Percentiles rank a stretch among this genome's conserved stretches.
Evolutionary conservation across 164 flowering plant genomes (phyloP).

Genomic region (Nelumbo lutea): DNA sequence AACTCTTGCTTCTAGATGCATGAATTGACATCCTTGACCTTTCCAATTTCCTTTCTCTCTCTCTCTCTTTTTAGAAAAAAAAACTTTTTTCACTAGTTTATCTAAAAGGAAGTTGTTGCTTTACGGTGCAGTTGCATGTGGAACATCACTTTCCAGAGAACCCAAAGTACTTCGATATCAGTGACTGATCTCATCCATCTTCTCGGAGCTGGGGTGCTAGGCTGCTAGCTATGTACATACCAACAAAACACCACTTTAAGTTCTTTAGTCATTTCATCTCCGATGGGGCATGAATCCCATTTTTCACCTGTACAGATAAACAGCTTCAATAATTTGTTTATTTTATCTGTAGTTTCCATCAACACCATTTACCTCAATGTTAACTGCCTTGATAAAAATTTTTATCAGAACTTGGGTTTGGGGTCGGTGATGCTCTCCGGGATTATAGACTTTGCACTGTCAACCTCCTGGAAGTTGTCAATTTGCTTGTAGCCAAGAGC

Average conservation of each 20-base stretch:
- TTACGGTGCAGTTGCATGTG: slow-evolving; percentile 64
- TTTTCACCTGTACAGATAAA: slow-evolving; percentile 6
- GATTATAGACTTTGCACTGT: too few relatives aligned
- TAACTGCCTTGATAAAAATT: slow-evolving; percentile 15
- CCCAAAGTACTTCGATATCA: slow-evolving; percentile 81
- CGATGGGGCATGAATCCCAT: slow-evolving; percentile 14
- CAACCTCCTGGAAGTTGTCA: too few relatives aligned
- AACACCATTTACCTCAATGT: slow-evolving; percentile 11
- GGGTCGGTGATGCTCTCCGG: too few relatives aligned
- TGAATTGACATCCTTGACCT: neutral
- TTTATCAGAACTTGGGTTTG: too few relatives aligned
- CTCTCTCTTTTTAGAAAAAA: too few relatives aligned
- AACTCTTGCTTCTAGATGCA: neutral
- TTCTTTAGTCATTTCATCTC: neutral
- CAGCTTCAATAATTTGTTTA: neutral
- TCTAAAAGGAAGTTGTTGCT: slow-evolving; percentile 12
- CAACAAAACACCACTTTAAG: neutral
- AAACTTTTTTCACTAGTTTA: neutral
- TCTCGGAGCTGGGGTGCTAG: slow-evolving; percentile 4
- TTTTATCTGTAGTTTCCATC: slow-evolving; percentile 4
- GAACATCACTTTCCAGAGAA: slow-evolving; percentile 77
- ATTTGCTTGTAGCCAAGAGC: too few relatives aligned
- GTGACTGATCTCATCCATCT: slow-evolving; percentile 25
- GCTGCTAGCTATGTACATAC: slow-evolving; percentile 19
- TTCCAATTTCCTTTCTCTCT: neutral